phyloP scores from a whole-genome alignment of 345 rosid species.

The Citropsis articulata region DNA sequence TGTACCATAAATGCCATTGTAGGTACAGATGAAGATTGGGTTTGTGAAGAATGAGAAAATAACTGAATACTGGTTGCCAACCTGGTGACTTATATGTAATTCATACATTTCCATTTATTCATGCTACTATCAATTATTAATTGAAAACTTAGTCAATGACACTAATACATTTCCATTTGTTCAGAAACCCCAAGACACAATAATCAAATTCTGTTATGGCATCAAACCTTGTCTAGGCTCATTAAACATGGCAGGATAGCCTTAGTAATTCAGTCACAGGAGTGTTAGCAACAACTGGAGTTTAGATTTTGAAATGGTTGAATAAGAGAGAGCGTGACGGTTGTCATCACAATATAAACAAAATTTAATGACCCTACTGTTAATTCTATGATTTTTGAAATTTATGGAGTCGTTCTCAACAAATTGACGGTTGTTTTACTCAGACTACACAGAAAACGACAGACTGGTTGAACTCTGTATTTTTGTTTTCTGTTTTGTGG shows the following conservation, averaged over 20 bases:
- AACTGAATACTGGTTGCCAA: conserved; percentile 3
- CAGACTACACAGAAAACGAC: neutral
- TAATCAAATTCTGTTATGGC: neutral
- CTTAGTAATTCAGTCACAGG: neutral
- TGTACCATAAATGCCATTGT: neutral
- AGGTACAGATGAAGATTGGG: neutral
- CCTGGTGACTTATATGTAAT: conserved; percentile 2
- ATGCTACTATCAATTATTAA: neutral
- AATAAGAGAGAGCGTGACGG: too few species aligned
- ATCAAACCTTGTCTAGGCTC: neutral
- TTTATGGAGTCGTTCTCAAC: neutral
- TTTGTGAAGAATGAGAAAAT: conserved; percentile 8
- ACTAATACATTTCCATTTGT: neutral
- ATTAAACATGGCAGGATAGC: neutral
- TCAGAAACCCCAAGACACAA: neutral
- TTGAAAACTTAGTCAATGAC: neutral
- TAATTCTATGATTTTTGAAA: neutral
- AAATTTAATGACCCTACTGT: neutral
- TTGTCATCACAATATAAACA: neutral
- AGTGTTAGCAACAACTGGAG: neutral
- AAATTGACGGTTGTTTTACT: neutral
- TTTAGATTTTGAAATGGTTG: conserved; percentile 2
- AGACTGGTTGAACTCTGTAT: neutral
- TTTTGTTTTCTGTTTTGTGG: neutral
- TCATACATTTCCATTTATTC: neutral